Conservation (phyloP, 1,284 basidiomycete species). For the Laetiporus sulphureus region DNA sequence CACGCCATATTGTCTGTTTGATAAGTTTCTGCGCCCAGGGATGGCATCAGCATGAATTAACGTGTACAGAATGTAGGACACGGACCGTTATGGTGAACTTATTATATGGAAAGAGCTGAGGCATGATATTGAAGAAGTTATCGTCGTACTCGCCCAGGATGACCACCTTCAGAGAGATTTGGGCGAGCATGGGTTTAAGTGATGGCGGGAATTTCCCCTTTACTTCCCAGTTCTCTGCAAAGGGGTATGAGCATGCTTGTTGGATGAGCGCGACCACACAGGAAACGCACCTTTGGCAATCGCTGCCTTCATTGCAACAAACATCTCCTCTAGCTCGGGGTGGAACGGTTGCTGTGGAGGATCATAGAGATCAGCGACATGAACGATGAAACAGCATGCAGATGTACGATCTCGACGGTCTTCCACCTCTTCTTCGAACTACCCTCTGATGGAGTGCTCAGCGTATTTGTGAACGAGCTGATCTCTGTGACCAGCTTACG, state of each 20-base stretch:
- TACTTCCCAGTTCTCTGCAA: constrained; percentile 58
- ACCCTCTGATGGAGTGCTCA: constrained; percentile 7
- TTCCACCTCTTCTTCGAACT: constrained; percentile 54
- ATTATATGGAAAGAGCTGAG: constrained; percentile 87
- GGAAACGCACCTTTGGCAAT: constrained; percentile 45
- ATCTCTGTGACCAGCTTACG: constrained; percentile 20
- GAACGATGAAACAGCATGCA: background rate
- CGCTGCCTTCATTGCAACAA: constrained; percentile 56
- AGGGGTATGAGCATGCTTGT: background rate
- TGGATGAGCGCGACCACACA: too few relatives aligned
- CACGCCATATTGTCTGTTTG: constrained; percentile 68
- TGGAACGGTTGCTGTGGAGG: constrained; percentile 50
- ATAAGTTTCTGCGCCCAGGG: constrained; percentile 64
- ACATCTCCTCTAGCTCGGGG: constrained; percentile 55
- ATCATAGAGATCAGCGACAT: constrained; percentile 12
- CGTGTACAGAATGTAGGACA: constrained; percentile 4
- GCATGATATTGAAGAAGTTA: constrained; percentile 86
- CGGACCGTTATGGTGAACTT: constrained; percentile 81
- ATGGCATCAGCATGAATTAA: background rate
- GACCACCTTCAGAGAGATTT: constrained; percentile 76
- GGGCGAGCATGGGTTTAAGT: constrained; percentile 68
- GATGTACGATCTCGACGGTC: constrained; percentile 53
- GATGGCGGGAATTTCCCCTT: constrained; percentile 86
- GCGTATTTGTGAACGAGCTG: constrained; percentile 4
- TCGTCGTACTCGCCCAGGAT: constrained; percentile 85